Conservation (phyloP, 495 filamentous ascomycete species). For the Tirmania nivea region DNA sequence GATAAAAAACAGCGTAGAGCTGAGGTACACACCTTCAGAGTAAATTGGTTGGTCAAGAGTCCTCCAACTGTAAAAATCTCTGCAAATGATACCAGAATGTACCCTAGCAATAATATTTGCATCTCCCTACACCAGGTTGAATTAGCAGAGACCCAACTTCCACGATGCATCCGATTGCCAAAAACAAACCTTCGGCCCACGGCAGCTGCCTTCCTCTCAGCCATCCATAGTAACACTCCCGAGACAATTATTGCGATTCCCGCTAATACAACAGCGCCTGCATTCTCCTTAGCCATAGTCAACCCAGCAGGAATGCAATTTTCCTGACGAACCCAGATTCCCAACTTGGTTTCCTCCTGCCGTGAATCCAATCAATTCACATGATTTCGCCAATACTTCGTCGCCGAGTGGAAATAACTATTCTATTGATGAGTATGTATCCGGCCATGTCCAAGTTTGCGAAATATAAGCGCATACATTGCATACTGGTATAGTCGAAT, state of each 20-base stretch:
- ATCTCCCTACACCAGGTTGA: constrained; percentile 46
- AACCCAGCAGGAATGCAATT: not conserved
- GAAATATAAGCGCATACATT: constrained; percentile 45
- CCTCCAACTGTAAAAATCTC: constrained; percentile 91
- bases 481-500: constrained; percentile 87
- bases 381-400: constrained; percentile 5
- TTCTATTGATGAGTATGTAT: not conserved
- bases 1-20: not conserved
- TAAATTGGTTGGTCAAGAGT: constrained; percentile 25
- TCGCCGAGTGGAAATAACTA: constrained; percentile 10
- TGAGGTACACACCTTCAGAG: not conserved
- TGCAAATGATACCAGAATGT: constrained; percentile 74
- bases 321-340: constrained; percentile 51
- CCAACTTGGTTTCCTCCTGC: constrained; percentile 35
- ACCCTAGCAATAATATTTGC: constrained; percentile 76
- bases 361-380: constrained; percentile 11
- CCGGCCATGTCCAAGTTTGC: not conserved
- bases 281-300: not conserved
- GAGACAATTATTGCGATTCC: constrained; percentile 52
- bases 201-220: constrained; percentile 83
- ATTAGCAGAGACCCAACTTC: too few species aligned
- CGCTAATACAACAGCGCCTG: constrained; percentile 78
- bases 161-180: not conserved
- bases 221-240: constrained; percentile 45
- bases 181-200: constrained; percentile 66